These are phyloP conservation scores for Populus alba DNA, from an alignment of 345 rosid species.

Conservation along the genomic window DNA sequence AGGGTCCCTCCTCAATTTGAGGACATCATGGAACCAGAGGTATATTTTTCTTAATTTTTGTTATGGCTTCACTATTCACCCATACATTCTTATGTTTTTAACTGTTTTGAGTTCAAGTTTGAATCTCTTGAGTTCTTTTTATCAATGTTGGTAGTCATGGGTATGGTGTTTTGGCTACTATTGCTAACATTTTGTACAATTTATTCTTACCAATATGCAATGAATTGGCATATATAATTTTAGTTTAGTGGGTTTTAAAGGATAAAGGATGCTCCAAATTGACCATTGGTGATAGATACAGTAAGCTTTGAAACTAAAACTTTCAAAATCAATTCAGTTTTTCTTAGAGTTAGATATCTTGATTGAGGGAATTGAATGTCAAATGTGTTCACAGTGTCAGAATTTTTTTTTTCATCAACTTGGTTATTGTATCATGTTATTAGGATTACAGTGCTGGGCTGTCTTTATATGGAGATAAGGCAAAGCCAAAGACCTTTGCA, in stretches of 20 bases:
- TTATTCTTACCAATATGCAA: neutral
- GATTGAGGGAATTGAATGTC: neutral
- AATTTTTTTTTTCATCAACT: neutral
- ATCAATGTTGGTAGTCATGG: neutral
- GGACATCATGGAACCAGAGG: slow-evolving; percentile 93
- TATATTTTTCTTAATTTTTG: neutral
- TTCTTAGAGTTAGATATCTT: slow-evolving; percentile 8
- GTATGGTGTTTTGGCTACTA: neutral
- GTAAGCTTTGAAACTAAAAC: neutral
- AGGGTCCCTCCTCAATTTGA: slow-evolving; percentile 83
- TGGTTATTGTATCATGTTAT: slow-evolving; percentile 6
- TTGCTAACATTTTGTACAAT: neutral
- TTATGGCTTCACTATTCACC: neutral
- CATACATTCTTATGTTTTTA: neutral
- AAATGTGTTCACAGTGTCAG: neutral
- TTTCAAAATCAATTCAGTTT: neutral
- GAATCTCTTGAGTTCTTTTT: neutral
- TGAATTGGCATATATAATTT: neutral
- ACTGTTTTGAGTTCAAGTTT: neutral
- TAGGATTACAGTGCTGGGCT: slow-evolving; percentile 84
- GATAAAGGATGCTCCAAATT: neutral
- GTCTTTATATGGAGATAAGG: slow-evolving; percentile 91
- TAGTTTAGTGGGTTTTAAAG: neutral
- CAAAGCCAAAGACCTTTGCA: slow-evolving; percentile 72
- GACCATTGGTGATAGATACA: neutral